Evolutionary conservation across 169 alveolate species (phyloP), one percentile per base, ranked within the genome.

Genomic region (Cryptosporidium ubiquitum): DNA sequence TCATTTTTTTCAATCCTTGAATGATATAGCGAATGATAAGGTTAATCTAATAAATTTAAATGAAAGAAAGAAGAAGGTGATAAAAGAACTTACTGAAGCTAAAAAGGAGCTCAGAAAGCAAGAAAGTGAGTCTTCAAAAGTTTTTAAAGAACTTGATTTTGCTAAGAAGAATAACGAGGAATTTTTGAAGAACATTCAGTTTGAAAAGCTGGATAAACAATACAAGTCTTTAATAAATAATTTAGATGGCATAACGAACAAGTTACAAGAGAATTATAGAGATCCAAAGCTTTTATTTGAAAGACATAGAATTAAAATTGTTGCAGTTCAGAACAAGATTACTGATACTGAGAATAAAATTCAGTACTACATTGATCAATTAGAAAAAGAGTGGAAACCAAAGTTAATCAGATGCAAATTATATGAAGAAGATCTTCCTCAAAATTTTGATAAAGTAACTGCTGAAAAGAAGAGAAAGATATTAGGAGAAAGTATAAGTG

Each of bases 1-100:
- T 40, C 68, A 79, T n/a, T 61, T 79, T 61, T 79, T 20, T 47
- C 60, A 79, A 33, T 40, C 68, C 20, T 31, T 79, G 29, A 79
- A 47, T 64, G 89, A 79, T 20, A 47, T 58, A 23, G 29, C 14
- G 14, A 26, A 4, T 12, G 74, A 79, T 42, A 79, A 47, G 20
- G 5, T 29, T 20, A 33, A 5, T 14, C 29, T 79, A 23, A 33
- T 26, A 37, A 23, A 79, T 31, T 44, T 61, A 33, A 14, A 47
- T 39, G 35, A 40, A 5, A 23, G 9, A 35, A 79, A 61, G 52
- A 47, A 61, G 35, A 51, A 39, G 4, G 40, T 61, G 14, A 20
- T 44, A 10, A 61, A 42, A 23, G 66, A 60, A 7, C 14, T 40
- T 16, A 33, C 60, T 42, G 51, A 42, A 23, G 20, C 69, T 7